Evolutionary conservation across 2,329 filamentous ascomycete species (phyloP).

Genomic region (Septoria linicola): DNA sequence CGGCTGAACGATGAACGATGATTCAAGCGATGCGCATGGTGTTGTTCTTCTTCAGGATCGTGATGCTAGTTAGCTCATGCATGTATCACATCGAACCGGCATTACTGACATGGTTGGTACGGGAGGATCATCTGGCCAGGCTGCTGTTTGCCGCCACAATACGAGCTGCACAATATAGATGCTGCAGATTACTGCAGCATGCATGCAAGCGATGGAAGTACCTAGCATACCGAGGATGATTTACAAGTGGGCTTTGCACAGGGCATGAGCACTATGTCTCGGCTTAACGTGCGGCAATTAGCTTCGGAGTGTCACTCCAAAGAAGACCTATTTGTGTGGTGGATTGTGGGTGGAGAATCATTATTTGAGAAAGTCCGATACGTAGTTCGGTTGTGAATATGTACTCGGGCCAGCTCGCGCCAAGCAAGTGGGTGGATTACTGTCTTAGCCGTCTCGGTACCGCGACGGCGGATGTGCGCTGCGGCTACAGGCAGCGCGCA

Average conservation of each 20-base stretch:
- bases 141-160: too few relatives aligned
- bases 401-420: not conserved
- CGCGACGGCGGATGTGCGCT: not conserved
- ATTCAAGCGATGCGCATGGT: not conserved
- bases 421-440: too few relatives aligned
- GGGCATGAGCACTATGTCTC: not conserved
- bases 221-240: slow-evolving; percentile 1
- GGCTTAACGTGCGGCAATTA: not conserved
- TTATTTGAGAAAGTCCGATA: too few relatives aligned
- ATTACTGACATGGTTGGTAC: too few relatives aligned
- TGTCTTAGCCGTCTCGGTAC: not conserved
- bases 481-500: not conserved
- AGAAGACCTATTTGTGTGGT: not conserved
- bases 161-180: too few relatives aligned
- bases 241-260: not conserved
- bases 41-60: not conserved
- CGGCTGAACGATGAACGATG: slow-evolving; percentile 21
- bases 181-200: too few relatives aligned
- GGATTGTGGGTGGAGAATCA: too few relatives aligned
- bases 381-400: not conserved
- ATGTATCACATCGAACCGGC: too few relatives aligned
- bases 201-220: not conserved
- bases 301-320: not conserved
- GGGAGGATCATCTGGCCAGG: too few relatives aligned
- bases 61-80: too few relatives aligned